Conservation (phyloP, 192 early-diverging fungal genomes). For the Coemansia sp. region DNA sequence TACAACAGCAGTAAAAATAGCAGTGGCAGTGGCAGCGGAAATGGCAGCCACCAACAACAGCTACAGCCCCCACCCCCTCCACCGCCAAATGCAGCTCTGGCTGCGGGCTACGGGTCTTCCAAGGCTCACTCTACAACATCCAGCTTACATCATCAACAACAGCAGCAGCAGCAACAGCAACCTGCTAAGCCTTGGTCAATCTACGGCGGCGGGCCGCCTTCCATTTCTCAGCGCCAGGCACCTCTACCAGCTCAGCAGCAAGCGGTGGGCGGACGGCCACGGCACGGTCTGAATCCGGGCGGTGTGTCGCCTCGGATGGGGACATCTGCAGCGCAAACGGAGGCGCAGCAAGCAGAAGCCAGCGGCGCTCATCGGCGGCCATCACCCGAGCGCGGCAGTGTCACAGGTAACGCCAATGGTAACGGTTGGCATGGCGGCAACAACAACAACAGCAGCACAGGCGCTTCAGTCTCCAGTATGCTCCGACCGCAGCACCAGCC, state of each 20-base stretch:
- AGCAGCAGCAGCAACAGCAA: slow-evolving; percentile 2
- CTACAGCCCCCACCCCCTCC: neutral
- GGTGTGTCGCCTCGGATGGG: too few species aligned
- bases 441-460: slow-evolving; percentile 1
- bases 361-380: too few species aligned
- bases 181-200: slow-evolving; percentile 1
- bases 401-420: too few species aligned
- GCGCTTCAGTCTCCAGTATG: neutral
- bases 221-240: neutral
- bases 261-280: neutral
- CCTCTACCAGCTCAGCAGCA: slow-evolving; percentile 1
- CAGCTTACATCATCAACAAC: slow-evolving; percentile 8
- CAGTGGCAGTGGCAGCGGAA: slow-evolving; percentile 9
- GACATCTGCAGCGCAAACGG: too few species aligned
- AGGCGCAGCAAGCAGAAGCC: too few species aligned
- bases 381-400: too few species aligned
- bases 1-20: neutral
- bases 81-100: neutral
- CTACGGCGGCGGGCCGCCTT: neutral
- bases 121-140: slow-evolving; percentile 6
- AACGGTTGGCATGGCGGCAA: neutral
- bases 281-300: neutral
- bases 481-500: slow-evolving; percentile 5
- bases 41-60: neutral
- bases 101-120: slow-evolving; percentile 10